Evolutionary conservation across 306 rosid genomes (phyloP), one percentile per base, ranked within the genome.

Genomic region (Begonia masoniana): DNA sequence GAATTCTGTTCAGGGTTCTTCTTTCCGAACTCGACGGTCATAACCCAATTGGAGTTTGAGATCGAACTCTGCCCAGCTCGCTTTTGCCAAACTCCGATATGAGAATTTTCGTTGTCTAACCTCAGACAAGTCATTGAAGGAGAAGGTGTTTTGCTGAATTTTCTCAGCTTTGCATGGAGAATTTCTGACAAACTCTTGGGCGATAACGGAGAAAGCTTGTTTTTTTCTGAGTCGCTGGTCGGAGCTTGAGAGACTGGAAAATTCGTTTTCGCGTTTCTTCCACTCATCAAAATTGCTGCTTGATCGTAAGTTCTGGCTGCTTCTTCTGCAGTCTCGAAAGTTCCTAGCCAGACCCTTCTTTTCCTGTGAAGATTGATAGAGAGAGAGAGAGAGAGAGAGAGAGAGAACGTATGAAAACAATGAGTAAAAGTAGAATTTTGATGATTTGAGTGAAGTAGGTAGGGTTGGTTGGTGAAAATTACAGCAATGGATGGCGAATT

Each of bases 41-140:
- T 73, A 15, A 88, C 76, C 97, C 97, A 88, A 2, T 76, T 81
- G 24, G 95, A 79, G 55, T 87, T 50, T 11, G 87, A 63, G 21
- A 73, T 71, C 1, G 87, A 63, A 16, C 74, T 71, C 1, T 72
- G 72, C 4, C 94, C 95, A 0, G 84, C 88, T 0, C 87, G 81
- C 51, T 84, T 88, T 14, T 84, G 95, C 97, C 97, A 88, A 23
- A 88, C 87, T 7, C 97, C 97, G 13, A 88, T 80, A 43, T 76
- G 85, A 43, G 89, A 84, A 55, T 66, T 88, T 69, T 88, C 95
- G 0, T 87, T 79, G 81, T 88, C 95, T 6, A 88, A 82, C 73
- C 97, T 76, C 70, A 88, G 64, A 59, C 97, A 88, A 0, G 95
- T 88, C 94, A 88, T 73, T n/a, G 95, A 80, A 5, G 95, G 83